Evolutionary conservation across 1,284 basidiomycete species (phyloP), one percentile per base, ranked within the genome.

Genomic region (Neolentinus lepideus): DNA sequence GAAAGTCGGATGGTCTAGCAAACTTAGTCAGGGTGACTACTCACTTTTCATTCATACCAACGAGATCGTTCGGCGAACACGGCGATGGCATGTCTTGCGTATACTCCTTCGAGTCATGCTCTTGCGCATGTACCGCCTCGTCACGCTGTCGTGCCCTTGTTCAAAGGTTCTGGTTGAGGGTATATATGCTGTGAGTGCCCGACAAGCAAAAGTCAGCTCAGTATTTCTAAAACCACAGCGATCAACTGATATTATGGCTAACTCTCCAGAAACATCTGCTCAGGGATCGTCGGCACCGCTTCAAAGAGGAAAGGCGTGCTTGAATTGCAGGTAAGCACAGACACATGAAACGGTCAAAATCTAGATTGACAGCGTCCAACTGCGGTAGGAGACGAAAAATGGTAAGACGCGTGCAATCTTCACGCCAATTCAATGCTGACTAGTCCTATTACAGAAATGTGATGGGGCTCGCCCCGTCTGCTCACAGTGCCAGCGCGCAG

Each of bases 391-490:
- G 70, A 56, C 64, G 74, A 26, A 75, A 76, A 61, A 69, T 75
- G 64, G 74, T 71, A 35, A 52, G 65, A 52, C 4, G 3, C n/a
- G 16, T 36, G 12, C 6, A 33, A 27, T 26, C 22, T 45, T 22
- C 35, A 50, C 43, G 10, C 33, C 38, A 8, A 33, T 54, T 12
- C 35, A n/a, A n/a, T n/a, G n/a, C n/a, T n/a, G n/a, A n/a, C n/a
- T n/a, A n/a, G n/a, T n/a, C n/a, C n/a, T n/a, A n/a, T 2, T 8
- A 8, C 53, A 76, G 74, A 74, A 66, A 66, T 76, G 74, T 38
- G 73, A 77, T 54, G 75, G 75, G 2, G 43, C 51, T 1, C 67
- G 69, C 31, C 75, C 75, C 0, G 59, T 68, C 16, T 76, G 74
- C 52, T 62, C 65, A 1, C 70, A 68, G 45, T 76, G 74, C 56